These are phyloP conservation scores for Eucalyptus pauciflora DNA, from an alignment of 345 rosid species.

Conservation along the genomic window DNA sequence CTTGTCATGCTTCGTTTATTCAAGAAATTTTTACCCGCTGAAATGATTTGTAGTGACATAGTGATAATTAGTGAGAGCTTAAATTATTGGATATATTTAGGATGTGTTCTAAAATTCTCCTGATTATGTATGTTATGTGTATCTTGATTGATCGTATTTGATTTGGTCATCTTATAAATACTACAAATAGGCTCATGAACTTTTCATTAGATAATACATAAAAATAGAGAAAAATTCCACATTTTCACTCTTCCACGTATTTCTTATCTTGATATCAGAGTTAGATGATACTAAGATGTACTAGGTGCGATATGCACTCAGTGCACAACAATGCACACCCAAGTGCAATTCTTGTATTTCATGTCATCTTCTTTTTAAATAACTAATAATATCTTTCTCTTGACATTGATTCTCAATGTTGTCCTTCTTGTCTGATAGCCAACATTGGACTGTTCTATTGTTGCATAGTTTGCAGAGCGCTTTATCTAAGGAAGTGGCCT, in stretches of 20 bases:
- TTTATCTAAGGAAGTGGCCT: background rate
- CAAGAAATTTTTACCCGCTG: background rate
- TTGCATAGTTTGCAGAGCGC: background rate
- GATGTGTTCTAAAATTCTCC: too few relatives aligned
- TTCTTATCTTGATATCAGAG: background rate
- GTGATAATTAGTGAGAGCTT: background rate
- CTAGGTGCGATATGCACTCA: background rate
- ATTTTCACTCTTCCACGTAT: background rate
- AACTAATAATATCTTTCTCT: background rate
- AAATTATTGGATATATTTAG: background rate
- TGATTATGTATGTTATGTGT: background rate
- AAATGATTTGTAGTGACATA: background rate
- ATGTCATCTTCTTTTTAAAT: background rate
- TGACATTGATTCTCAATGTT: background rate
- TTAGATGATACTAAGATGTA: background rate
- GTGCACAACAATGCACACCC: background rate
- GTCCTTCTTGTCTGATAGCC: background rate
- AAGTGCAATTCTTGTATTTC: background rate
- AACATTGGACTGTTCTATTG: background rate
- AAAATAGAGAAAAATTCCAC: background rate
- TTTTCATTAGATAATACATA: background rate
- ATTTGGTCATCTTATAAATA: background rate
- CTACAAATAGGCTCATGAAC: background rate
- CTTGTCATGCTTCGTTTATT: background rate
- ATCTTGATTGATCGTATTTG: background rate